Percentiles rank a stretch among this genome's conserved stretches.
These are phyloP conservation scores for Babesia bigemina DNA, from an alignment of 169 alveolate genomes.

Conservation along the genomic window DNA sequence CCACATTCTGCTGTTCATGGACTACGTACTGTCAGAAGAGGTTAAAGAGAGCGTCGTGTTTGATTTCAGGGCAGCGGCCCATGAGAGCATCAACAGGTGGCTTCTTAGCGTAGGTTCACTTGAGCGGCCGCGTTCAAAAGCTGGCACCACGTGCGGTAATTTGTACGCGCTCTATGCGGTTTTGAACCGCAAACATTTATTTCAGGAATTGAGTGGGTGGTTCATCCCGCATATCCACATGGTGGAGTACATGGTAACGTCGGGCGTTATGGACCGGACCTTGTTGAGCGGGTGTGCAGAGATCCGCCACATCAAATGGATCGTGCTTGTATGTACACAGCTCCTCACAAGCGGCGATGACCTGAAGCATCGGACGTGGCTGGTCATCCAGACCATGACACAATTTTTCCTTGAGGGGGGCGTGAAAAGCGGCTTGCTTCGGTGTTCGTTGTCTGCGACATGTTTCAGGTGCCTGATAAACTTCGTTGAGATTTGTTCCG, in stretches of 20 bases:
- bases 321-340: neutral
- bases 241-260: conserved; percentile 13
- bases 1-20: conserved; percentile 4
- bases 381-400: conserved; percentile 36
- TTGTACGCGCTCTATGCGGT: conserved; percentile 7
- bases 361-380: conserved; percentile 7
- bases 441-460: conserved; percentile 33
- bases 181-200: conserved; percentile 6
- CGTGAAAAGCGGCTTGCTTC: conserved; percentile 28
- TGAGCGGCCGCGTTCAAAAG: neutral
- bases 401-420: conserved; percentile 48
- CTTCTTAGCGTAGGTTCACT: neutral
- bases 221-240: conserved; percentile 7
- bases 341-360: neutral
- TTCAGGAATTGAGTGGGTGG: neutral
- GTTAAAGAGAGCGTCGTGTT: neutral
- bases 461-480: conserved; percentile 39
- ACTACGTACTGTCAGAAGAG: neutral
- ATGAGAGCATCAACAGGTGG: conserved; percentile 30
- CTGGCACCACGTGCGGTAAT: neutral
- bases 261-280: neutral
- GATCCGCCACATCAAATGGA: conserved; percentile 1
- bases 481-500: conserved; percentile 27
- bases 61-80: conserved; percentile 17
- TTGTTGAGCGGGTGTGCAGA: neutral